A percentile compares a stretch with the other conserved stretches of the same genome.
phyloP scores from a whole-genome alignment of 768 basidiomycete species.

The Postia placenta region DNA sequence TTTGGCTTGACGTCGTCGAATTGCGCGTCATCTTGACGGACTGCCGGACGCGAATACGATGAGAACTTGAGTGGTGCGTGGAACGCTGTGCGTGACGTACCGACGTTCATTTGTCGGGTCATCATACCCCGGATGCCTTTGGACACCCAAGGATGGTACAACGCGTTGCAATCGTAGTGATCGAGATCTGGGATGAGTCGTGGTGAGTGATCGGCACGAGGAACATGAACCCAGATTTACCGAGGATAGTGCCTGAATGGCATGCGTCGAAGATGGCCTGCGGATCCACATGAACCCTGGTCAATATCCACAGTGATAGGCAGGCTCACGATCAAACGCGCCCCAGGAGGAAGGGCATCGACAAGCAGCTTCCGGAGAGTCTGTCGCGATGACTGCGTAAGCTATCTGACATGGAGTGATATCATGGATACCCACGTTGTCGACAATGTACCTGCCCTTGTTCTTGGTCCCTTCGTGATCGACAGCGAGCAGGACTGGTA shows the following conservation, averaged over 20 bases:
- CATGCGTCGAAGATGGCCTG: constrained; percentile 18
- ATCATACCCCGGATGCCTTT: background rate
- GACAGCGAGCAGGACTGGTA: constrained; percentile 1
- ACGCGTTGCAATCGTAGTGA: constrained; percentile 18
- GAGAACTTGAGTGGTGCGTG: background rate
- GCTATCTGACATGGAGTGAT: background rate
- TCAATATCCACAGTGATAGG: background rate
- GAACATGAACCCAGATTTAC: background rate
- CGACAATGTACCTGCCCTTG: constrained; percentile 5
- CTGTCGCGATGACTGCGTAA: constrained; percentile 2
- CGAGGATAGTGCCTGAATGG: constrained; percentile 16
- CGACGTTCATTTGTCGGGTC: background rate
- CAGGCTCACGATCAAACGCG: constrained; percentile 10
- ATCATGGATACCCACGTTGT: constrained; percentile 9
- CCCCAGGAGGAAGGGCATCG: constrained; percentile 8
- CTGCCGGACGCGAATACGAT: background rate
- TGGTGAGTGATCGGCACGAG: too few relatives aligned
- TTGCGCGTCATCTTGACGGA: background rate
- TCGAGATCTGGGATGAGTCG: constrained; percentile 6
- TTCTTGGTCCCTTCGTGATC: background rate
- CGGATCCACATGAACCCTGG: background rate
- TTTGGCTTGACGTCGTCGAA: too few relatives aligned
- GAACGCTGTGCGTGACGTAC: background rate
- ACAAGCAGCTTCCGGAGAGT: constrained; percentile 12
- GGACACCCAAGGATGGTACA: constrained; percentile 19